Evolutionary conservation across 192 early-diverging fungal genomes (phyloP).

Genomic region (Chytriomyces sp.): DNA sequence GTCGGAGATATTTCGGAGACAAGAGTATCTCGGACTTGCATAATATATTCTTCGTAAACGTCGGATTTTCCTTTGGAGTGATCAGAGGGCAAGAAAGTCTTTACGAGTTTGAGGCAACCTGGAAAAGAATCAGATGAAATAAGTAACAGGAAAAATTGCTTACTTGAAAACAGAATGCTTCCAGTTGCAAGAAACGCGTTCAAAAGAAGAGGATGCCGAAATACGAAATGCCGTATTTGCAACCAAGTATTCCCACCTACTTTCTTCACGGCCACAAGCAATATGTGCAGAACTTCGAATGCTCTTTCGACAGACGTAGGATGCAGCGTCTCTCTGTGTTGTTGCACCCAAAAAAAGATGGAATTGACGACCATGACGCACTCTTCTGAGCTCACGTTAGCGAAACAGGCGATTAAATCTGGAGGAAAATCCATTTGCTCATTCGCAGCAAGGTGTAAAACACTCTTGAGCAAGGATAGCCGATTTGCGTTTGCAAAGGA

Average conservation of each 20-base stretch:
- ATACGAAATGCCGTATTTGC: slow-evolving; percentile 27
- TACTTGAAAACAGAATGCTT: slow-evolving; percentile 8
- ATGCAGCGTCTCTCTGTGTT: not conserved
- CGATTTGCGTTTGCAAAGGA: too few relatives aligned
- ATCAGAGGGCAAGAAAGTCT: not conserved
- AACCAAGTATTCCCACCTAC: slow-evolving; percentile 6
- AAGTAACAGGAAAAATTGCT: not conserved
- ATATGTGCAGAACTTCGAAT: not conserved
- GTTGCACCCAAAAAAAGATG: not conserved
- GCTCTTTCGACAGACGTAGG: not conserved
- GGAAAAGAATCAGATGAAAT: not conserved
- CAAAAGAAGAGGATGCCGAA: slow-evolving; percentile 38
- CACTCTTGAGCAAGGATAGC: too few relatives aligned
- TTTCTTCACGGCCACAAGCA: not conserved
- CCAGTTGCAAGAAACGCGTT: slow-evolving; percentile 26
- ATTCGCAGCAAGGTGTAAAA: too few relatives aligned
- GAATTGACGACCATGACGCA: not conserved
- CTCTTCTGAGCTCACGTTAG: too few relatives aligned
- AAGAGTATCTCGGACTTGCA: slow-evolving; percentile 12
- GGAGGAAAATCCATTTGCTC: too few relatives aligned
- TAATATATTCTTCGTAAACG: slow-evolving; percentile 21
- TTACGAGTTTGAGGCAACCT: not conserved
- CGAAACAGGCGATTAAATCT: too few relatives aligned
- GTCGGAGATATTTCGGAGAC: slow-evolving; percentile 7
- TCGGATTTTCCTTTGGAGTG: not conserved